A percentile compares a stretch with the other conserved stretches of the same genome.
Conservation (phyloP, 2,329 filamentous ascomycete genomes). For the Nectriaceae sp. region DNA sequence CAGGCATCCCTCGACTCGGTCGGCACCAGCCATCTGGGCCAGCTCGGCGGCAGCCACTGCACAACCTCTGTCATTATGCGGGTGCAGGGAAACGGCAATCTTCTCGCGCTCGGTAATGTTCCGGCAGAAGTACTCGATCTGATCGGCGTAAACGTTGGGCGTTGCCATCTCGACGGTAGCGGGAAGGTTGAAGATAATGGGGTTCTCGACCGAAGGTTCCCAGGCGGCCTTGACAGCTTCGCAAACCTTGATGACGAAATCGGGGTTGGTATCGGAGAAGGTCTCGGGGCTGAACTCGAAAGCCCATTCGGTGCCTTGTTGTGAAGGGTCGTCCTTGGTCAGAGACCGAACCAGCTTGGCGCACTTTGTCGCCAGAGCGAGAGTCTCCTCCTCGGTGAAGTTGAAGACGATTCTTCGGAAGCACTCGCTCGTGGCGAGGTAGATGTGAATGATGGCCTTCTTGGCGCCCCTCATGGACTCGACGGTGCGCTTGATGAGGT, state of each 20-base stretch:
- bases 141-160: slow-evolving; percentile 93
- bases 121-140: slow-evolving; percentile 93
- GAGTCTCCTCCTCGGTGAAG: slow-evolving; percentile 78
- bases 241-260: slow-evolving; percentile 82
- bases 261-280: slow-evolving; percentile 87
- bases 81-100: slow-evolving; percentile 86
- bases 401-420: slow-evolving; percentile 91
- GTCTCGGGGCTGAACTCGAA: slow-evolving; percentile 86
- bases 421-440: slow-evolving; percentile 93
- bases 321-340: slow-evolving; percentile 74
- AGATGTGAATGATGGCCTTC: slow-evolving; percentile 93
- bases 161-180: slow-evolving; percentile 95
- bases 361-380: slow-evolving; percentile 83
- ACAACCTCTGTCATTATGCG: slow-evolving; percentile 92
- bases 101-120: slow-evolving; percentile 84
- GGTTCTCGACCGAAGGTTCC: slow-evolving; percentile 76
- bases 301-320: slow-evolving; percentile 65
- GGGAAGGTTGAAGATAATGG: slow-evolving; percentile 95
- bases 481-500: slow-evolving; percentile 87
- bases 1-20: slow-evolving; percentile 90
- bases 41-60: slow-evolving; percentile 88
- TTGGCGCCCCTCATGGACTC: slow-evolving; percentile 87
- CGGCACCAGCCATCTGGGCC: slow-evolving; percentile 94
- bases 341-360: slow-evolving; percentile 84
- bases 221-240: slow-evolving; percentile 93